Percentiles rank a stretch among this genome's conserved stretches.
These are phyloP conservation scores for Odonthalia washingtoniensis DNA, from an alignment of 31 red algal species.

Conservation along the genomic window DNA sequence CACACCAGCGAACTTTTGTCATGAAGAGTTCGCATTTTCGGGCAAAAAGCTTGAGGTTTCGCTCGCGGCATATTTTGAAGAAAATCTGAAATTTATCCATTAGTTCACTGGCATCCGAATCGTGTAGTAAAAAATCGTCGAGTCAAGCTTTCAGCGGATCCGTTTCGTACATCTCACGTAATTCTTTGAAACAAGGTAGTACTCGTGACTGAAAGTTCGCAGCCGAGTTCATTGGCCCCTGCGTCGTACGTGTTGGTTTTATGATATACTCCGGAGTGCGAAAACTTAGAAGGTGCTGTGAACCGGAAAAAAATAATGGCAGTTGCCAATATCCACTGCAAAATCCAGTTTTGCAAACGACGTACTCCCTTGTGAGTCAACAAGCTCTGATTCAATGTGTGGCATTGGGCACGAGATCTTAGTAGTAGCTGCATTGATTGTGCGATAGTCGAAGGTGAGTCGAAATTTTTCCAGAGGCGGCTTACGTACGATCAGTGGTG, in stretches of 20 bases:
- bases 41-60: not conserved
- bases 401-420: conserved; percentile 25
- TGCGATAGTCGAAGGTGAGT: not conserved
- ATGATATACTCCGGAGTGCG: not conserved
- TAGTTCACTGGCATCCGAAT: not conserved
- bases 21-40: conserved; percentile 4
- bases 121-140: not conserved
- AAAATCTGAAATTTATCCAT: not conserved
- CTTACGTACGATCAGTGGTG: no score
- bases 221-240: not conserved
- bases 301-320: not conserved
- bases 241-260: not conserved
- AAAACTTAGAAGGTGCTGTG: not conserved
- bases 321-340: not conserved
- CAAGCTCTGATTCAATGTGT: conserved; percentile 11
- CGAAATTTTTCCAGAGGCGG: conserved; percentile 27
- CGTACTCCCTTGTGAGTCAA: not conserved
- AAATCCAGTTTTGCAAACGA: conserved; percentile 33
- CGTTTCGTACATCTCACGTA: no score
- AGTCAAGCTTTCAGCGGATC: not conserved
- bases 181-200: conserved; percentile 7
- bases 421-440: conserved; percentile 5
- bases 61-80: not conserved
- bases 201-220: conserved; percentile 24
- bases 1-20: conserved; percentile 9